These are phyloP conservation scores for Inonotus obliquus DNA, from an alignment of 1,284 basidiomycete genomes.

Conservation along the genomic window DNA sequence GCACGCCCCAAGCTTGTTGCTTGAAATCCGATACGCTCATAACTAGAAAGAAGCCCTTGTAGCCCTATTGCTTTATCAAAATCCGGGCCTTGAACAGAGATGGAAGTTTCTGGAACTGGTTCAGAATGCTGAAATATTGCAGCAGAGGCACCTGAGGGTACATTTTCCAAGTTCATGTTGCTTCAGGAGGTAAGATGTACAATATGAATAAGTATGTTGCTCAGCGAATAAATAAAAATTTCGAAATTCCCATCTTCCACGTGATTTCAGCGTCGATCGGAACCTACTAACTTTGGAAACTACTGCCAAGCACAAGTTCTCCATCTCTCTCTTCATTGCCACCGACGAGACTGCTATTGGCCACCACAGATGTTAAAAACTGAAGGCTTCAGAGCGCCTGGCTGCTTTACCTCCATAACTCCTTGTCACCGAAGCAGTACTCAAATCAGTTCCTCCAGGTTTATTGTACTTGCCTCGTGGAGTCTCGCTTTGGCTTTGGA, in stretches of 20 bases:
- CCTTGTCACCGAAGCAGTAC: too few species aligned
- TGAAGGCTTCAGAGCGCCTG: too few species aligned
- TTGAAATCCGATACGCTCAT: constrained; percentile 93
- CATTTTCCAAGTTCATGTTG: constrained; percentile 13
- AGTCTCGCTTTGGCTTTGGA: neutral
- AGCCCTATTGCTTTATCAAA: constrained; percentile 73
- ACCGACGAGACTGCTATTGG: too few species aligned
- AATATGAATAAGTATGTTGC: too few species aligned
- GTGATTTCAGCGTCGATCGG: too few species aligned
- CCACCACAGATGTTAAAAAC: too few species aligned
- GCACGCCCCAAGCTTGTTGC: constrained; percentile 88
- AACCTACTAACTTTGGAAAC: too few species aligned
- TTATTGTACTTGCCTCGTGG: neutral
- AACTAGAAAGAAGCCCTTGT: constrained; percentile 69
- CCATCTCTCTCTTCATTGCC: too few species aligned
- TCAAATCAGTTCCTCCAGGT: neutral
- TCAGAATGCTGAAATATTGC: constrained; percentile 79
- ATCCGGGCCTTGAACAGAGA: constrained; percentile 84
- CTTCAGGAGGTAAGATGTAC: neutral
- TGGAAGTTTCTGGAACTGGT: constrained; percentile 64
- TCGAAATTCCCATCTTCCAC: too few species aligned
- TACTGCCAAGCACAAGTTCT: too few species aligned
- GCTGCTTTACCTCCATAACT: too few species aligned
- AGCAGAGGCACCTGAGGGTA: constrained; percentile 59
- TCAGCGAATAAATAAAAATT: too few species aligned